Evolutionary conservation across 2,329 filamentous ascomycete genomes (phyloP), one percentile per base, ranked within the genome.

Genomic region (Trichophaea hybrida): DNA sequence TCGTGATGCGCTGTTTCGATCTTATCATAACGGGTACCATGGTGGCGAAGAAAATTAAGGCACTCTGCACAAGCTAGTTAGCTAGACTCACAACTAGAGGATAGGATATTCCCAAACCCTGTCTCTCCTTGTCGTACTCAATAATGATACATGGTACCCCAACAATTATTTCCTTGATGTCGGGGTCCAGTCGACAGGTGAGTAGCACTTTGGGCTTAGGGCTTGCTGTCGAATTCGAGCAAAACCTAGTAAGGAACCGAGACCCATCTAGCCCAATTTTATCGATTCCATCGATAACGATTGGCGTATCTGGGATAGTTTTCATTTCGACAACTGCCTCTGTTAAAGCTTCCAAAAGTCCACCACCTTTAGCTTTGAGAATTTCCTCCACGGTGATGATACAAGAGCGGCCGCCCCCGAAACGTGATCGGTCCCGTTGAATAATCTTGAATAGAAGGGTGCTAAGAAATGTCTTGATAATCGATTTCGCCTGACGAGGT

Each of bases 71-170:
- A 3, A 24, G 44, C 10, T 49, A 49, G 17, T 49, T 24, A 6
- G 44, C 44, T 49, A 24, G 12, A 8, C 8, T 49, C 17, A 8
- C 13, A 17, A 8, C 44, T 24, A 8, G 10, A n/a, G n/a, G n/a
- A 49, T 49, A 8, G 17, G 8, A 17, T 8, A 4, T 17, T 2
- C 2, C n/a, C 52, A 55, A 40, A 55, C 55, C 55, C 32, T 57
- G 8, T 57, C 55, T 2, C 55, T 57, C 55, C 24, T 49, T 24
- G 55, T 49, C 38, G 24, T 48, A 57, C 24, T 46, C 17, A 15
- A 57, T 2, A 24, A 24, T 24, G 3, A 24, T 52, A 31, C 7
- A 49, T 17, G 15, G 10, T 24, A 49, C 2, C 10, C 17, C 44
- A 17, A 12, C 38, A 15, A 24, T 2, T 8, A n/a, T 15, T 49